These are phyloP conservation scores for Trichoderma sp. DNA, from an alignment of 2,329 filamentous ascomycete genomes.

Conservation along the genomic window DNA sequence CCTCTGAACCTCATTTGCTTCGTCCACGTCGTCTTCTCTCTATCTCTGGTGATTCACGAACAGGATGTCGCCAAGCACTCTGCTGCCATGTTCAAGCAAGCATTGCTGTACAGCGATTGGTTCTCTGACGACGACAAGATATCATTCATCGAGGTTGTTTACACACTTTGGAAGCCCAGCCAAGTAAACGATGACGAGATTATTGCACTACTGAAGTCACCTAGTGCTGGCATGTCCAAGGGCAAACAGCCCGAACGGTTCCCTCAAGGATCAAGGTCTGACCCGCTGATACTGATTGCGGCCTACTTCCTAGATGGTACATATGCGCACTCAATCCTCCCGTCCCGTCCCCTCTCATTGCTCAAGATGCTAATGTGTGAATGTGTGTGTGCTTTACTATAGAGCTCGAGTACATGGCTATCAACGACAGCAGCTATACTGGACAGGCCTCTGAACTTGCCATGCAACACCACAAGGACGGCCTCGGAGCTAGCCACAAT, in stretches of 20 bases:
- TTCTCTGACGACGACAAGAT: constrained; percentile 39
- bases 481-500: constrained; percentile 27
- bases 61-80: constrained; percentile 38
- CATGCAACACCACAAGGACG: constrained; percentile 41
- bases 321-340: not conserved
- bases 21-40: constrained; percentile 51
- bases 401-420: constrained; percentile 49
- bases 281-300: constrained; percentile 43
- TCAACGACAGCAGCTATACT: constrained; percentile 34
- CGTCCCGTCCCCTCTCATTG: not conserved
- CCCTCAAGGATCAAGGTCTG: constrained; percentile 23
- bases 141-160: constrained; percentile 44
- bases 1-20: constrained; percentile 50
- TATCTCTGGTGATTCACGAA: constrained; percentile 48
- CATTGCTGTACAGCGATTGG: constrained; percentile 43
- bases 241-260: constrained; percentile 41
- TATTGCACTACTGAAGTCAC: constrained; percentile 28
- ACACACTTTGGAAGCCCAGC: constrained; percentile 49
- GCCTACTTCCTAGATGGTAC: constrained; percentile 53
- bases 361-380: not conserved
- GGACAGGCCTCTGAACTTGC: constrained; percentile 43
- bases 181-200: constrained; percentile 33
- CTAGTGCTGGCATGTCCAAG: constrained; percentile 34
- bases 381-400: not conserved
- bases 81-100: constrained; percentile 46